A percentile compares a stretch with the other conserved stretches of the same genome.
Conservation (phyloP, 345 rosid genomes). For the Euclidium syriacum region DNA sequence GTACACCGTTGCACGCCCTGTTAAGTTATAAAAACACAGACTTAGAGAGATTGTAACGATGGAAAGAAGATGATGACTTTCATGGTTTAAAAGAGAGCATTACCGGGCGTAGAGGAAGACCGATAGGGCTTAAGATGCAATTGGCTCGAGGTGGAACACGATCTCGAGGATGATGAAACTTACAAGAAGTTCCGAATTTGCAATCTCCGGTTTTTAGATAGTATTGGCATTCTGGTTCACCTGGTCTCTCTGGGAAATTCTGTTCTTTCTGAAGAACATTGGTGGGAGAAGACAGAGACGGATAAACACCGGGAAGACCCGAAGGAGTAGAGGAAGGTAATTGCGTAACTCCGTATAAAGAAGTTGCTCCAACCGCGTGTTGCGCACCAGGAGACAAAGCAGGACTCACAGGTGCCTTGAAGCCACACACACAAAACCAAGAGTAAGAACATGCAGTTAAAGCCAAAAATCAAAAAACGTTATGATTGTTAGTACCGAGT, state of each 20-base stretch:
- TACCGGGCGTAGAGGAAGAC: constrained; percentile 93
- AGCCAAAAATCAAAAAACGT: too few species aligned
- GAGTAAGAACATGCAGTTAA: too few species aligned
- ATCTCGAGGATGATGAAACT: constrained; percentile 89
- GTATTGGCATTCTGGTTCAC: constrained; percentile 85
- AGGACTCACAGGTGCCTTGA: constrained; percentile 82
- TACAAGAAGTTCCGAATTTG: constrained; percentile 81
- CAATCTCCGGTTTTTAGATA: constrained; percentile 90
- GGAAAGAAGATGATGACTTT: neutral
- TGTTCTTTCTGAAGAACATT: constrained; percentile 59
- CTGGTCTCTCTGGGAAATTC: constrained; percentile 91
- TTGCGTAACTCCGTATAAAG: constrained; percentile 62
- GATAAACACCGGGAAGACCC: constrained; percentile 53
- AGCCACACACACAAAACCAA: constrained; percentile 15
- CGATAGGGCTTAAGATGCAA: constrained; percentile 65
- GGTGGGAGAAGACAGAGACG: constrained; percentile 39
- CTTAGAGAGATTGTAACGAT: neutral
- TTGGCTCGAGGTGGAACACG: constrained; percentile 49
- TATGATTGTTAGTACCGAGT: too few species aligned
- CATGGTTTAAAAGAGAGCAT: constrained; percentile 23
- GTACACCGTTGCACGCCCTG: constrained; percentile 63
- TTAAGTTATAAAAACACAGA: neutral
- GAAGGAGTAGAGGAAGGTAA: constrained; percentile 69
- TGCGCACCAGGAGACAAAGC: constrained; percentile 72
- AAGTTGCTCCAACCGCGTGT: constrained; percentile 68